phyloP scores from a whole-genome alignment of 176 grass and related monocot species.

The Oryza australiensis region DNA sequence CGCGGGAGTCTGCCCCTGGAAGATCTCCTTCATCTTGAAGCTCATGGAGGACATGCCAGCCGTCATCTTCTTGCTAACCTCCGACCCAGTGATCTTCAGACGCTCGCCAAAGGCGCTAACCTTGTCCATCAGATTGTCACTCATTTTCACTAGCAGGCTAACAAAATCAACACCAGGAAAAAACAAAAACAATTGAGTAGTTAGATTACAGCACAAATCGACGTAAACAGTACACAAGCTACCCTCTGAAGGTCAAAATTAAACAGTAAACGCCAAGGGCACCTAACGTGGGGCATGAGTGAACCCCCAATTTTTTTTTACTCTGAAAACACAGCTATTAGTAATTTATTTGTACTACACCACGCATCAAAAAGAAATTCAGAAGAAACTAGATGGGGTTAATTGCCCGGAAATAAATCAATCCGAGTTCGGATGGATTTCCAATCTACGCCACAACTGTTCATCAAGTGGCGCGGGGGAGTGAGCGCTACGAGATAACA shows the following conservation, averaged over 20 bases:
- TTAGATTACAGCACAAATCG: not conserved
- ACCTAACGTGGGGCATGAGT: not conserved
- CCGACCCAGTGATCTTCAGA: slow-evolving; percentile 75
- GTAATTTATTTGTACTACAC: not conserved
- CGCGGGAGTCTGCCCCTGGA: slow-evolving; percentile 71
- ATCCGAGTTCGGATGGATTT: not conserved
- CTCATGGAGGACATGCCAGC: slow-evolving; percentile 89
- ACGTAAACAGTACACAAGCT: not conserved
- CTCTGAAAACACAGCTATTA: not conserved
- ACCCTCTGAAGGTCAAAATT: not conserved
- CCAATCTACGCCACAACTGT: not conserved
- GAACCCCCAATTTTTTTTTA: not conserved
- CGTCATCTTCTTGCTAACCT: slow-evolving; percentile 81
- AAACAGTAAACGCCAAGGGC: not conserved
- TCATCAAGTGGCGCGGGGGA: not conserved
- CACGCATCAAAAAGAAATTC: not conserved
- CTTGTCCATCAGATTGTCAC: slow-evolving; percentile 91
- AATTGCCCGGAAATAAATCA: not conserved
- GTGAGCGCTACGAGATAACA: not conserved
- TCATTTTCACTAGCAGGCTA: slow-evolving; percentile 46
- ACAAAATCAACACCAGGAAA: not conserved
- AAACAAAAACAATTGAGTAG: not conserved
- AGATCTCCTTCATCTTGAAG: slow-evolving; percentile 91
- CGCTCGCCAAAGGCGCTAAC: slow-evolving; percentile 81
- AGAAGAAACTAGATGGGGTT: not conserved